Percentiles rank a stretch among this genome's conserved stretches.
Conservation (phyloP, 2,329 filamentous ascomycete genomes). For the Fusarium bactridioides region DNA sequence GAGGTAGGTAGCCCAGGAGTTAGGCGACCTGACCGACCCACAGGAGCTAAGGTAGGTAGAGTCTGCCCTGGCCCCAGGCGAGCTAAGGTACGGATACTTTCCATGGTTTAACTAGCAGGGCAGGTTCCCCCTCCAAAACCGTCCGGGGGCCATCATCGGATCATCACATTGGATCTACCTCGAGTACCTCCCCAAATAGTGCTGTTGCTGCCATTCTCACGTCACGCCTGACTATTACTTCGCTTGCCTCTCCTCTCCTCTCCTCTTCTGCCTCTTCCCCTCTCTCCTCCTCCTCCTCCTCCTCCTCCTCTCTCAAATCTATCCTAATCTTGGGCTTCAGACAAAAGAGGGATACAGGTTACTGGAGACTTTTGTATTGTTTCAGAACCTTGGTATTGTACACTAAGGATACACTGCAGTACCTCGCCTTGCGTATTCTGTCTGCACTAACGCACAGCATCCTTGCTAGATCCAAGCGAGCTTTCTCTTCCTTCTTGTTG, state of each 20-base stretch:
- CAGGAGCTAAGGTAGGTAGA: constrained; percentile 29
- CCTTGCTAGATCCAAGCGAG: constrained; percentile 11
- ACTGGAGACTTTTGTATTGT: neutral
- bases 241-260: constrained; percentile 5
- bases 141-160: constrained; percentile 30
- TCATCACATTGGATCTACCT: constrained; percentile 30
- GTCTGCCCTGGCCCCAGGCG: neutral
- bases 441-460: constrained; percentile 12
- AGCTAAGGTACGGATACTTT: constrained; percentile 5
- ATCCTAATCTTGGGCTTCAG: neutral
- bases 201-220: constrained; percentile 10
- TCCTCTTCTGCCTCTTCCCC: neutral
- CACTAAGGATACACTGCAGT: neutral
- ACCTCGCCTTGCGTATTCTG: neutral
- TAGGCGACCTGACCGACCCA: constrained; percentile 19
- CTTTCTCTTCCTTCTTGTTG: constrained; percentile 21
- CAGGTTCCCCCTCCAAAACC: constrained; percentile 30
- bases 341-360: neutral
- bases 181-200: neutral
- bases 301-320: neutral
- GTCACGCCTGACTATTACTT: constrained; percentile 16
- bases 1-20: neutral
- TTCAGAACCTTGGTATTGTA: neutral
- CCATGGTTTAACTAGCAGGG: constrained; percentile 12
- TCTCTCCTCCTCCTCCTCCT: neutral